A percentile compares a stretch with the other conserved stretches of the same genome.
Conservation (phyloP, 148 eudicot species). For the Agrostemma githago region DNA sequence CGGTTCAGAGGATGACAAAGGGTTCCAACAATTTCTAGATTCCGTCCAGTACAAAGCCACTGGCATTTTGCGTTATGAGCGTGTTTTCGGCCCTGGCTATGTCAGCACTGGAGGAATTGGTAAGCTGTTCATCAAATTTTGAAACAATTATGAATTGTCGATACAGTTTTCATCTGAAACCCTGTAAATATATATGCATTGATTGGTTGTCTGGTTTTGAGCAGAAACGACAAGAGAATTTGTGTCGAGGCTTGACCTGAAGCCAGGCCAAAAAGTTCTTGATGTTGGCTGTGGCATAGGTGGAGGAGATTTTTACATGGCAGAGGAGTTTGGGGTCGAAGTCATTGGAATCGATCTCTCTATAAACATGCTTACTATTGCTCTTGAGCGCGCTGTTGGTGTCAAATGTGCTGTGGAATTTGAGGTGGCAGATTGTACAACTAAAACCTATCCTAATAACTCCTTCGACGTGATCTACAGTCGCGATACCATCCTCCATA, state of each 20-base stretch:
- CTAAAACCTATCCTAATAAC: slow-evolving; percentile 71
- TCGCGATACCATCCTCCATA: slow-evolving; percentile 96
- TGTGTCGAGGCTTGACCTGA: slow-evolving; percentile 69
- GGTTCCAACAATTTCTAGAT: slow-evolving; percentile 88
- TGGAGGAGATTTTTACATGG: slow-evolving; percentile 98
- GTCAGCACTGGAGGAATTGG: slow-evolving; percentile 99
- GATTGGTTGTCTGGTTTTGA: not conserved
- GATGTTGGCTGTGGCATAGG: slow-evolving; percentile 99
- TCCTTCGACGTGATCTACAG: slow-evolving; percentile 91
- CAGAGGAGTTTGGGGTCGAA: slow-evolving; percentile 74
- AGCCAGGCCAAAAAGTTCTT: slow-evolving; percentile 86
- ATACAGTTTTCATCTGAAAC: not conserved
- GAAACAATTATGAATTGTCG: not conserved
- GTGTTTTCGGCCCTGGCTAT: slow-evolving; percentile 82
- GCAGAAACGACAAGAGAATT: slow-evolving; percentile 93
- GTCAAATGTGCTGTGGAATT: slow-evolving; percentile 73
- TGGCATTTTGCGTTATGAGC: slow-evolving; percentile 85
- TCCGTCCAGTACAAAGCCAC: slow-evolving; percentile 74
- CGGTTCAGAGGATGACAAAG: slow-evolving; percentile 59
- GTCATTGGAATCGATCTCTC: slow-evolving; percentile 95
- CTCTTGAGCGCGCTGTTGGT: slow-evolving; percentile 85
- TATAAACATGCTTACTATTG: slow-evolving; percentile 83
- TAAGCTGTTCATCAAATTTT: slow-evolving; percentile 26
- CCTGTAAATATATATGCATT: not conserved
- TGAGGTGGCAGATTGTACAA: slow-evolving; percentile 97